These are phyloP conservation scores for Canavalia gladiata DNA, from an alignment of 306 rosid species.

Conservation along the genomic window DNA sequence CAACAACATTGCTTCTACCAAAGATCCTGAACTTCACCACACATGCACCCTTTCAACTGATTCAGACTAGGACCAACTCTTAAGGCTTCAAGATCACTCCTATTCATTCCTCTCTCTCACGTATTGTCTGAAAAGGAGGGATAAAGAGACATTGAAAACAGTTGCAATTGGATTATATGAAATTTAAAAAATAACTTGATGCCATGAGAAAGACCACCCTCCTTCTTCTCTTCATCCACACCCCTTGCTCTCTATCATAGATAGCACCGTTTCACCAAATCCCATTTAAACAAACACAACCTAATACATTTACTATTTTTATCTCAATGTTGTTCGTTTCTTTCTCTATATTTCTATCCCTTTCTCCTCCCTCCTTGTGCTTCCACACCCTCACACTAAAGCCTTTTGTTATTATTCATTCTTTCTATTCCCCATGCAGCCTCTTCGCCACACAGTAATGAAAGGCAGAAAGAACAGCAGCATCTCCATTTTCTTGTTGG, in stretches of 20 bases:
- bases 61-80: slow-evolving; percentile 61
- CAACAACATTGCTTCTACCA: slow-evolving; percentile 48
- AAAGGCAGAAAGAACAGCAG: slow-evolving; percentile 72
- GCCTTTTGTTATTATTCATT: slow-evolving; percentile 22
- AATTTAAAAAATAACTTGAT: slow-evolving; percentile 31
- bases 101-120: slow-evolving; percentile 47
- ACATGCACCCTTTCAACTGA: slow-evolving; percentile 55
- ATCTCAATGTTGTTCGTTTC: slow-evolving; percentile 42
- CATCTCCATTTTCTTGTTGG: slow-evolving; percentile 68
- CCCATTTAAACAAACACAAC: slow-evolving; percentile 58
- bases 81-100: slow-evolving; percentile 75
- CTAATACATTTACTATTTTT: slow-evolving; percentile 41
- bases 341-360: slow-evolving; percentile 59
- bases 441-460: slow-evolving; percentile 67
- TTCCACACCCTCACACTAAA: background rate
- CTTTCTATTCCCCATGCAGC: slow-evolving; percentile 57
- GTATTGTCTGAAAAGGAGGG: slow-evolving; percentile 15
- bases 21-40: slow-evolving; percentile 41
- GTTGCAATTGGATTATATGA: slow-evolving; percentile 51
- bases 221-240: slow-evolving; percentile 59
- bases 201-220: slow-evolving; percentile 65
- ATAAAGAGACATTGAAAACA: slow-evolving; percentile 44
- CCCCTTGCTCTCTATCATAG: slow-evolving; percentile 43
- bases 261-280: slow-evolving; percentile 82
- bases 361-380: slow-evolving; percentile 28